Evolutionary conservation across 2,329 filamentous ascomycete genomes (phyloP), one percentile per base, ranked within the genome.

Genomic region (Byssothecium circinans): DNA sequence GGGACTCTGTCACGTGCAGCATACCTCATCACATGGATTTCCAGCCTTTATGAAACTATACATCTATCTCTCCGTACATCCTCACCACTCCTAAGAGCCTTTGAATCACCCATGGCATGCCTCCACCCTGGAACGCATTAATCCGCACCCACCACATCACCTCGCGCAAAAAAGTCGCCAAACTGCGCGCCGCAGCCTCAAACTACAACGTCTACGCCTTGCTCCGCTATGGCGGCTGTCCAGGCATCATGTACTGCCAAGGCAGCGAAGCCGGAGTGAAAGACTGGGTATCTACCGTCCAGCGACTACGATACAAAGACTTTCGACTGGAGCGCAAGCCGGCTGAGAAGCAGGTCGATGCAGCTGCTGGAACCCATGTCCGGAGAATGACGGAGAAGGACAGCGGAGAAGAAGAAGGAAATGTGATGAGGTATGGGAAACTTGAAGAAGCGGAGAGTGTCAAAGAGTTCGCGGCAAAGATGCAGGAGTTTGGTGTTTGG

Each of bases 121-220:
- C 61, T 41, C 29, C 51, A 11, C 47, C 67, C 17, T 79, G 72
- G 62, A 80, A 82, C 63, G 81, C 86, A 23, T 74, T 91, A 37
- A 88, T 91, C 50, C 81, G 86, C 43, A 91, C 88, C 0, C 88
- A 91, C 58, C 88, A 91, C 68, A 90, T 91, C 62, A 91, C 87
- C 3, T 90, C 86, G 0, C 84, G 87, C 54, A 90, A 89, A 65
- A 91, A 91, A 64, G 78, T 86, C 36, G 73, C 77, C 20, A 76
- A 77, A 46, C 77, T 91, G 18, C 81, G 77, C 41, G 86, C 87
- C 67, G 83, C 84, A 2, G 83, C 85, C 6, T 76, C 81, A 25
- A 75, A 80, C 38, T 75, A 81, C 55, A 73, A 83, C 46, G 80
- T 85, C 41, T 85, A 81, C 54, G 81, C 86, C 1, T 73, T 91